Percentiles rank a stretch among this genome's conserved stretches.
Conservation (phyloP, 768 basidiomycete genomes). For the Galerina marginata region DNA sequence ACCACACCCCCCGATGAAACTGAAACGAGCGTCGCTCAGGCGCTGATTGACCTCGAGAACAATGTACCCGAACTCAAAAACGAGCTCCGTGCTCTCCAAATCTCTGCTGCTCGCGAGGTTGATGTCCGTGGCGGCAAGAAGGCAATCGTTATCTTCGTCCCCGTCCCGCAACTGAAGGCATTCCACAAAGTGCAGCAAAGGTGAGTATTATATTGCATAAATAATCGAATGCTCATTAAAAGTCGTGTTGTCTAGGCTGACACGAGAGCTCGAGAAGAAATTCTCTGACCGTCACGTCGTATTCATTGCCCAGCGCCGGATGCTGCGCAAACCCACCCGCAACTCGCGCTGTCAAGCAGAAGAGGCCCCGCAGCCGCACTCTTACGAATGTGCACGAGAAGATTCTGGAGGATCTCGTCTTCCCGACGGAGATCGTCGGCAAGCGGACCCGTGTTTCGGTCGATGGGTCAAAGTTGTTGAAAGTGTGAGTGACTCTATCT, state of each 20-base stretch:
- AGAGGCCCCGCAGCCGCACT: conserved; percentile 95
- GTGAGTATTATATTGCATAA: conserved; percentile 46
- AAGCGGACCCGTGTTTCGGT: conserved; percentile 94
- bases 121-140: conserved; percentile 99
- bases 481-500: conserved; percentile 77
- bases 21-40: conserved; percentile 92
- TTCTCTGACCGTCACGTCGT: conserved; percentile 99
- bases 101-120: conserved; percentile 98
- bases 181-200: conserved; percentile 98
- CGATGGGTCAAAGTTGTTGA: conserved; percentile 94
- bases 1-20: conserved; percentile 87
- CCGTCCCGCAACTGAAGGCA: conserved; percentile 95
- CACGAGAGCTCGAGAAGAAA: conserved; percentile 99
- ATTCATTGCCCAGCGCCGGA: conserved; percentile 97
- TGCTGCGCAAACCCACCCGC: conserved; percentile 96
- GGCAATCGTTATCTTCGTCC: conserved; percentile 98
- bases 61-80: conserved; percentile 98
- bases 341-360: conserved; percentile 92
- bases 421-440: conserved; percentile 98
- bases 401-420: conserved; percentile 98
- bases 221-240: conserved; percentile 14
- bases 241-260: conserved; percentile 65
- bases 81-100: conserved; percentile 94
- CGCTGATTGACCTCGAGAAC: conserved; percentile 96
- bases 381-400: conserved; percentile 97